Evolutionary conservation across 768 basidiomycete species (phyloP).

Genomic region (Hirschioporus abietinus): DNA sequence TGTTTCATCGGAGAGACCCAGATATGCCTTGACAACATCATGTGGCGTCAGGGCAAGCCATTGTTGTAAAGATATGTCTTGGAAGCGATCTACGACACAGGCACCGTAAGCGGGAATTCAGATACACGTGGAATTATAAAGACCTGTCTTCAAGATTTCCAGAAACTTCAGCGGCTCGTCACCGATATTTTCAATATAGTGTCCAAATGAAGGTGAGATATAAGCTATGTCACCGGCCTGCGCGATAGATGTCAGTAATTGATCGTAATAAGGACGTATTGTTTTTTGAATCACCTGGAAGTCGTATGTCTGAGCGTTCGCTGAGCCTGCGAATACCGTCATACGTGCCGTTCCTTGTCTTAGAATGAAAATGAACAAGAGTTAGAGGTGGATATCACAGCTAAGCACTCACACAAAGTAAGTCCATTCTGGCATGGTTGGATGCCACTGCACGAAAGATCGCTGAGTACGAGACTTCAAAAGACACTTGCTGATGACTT

Average conservation of each 20-base stretch:
- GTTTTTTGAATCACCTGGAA: constrained; percentile 29
- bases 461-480: constrained; percentile 10
- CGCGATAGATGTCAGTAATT: neutral
- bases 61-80: constrained; percentile 48
- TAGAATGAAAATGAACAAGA: constrained; percentile 6
- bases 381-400: no score
- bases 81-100: constrained; percentile 33
- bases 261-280: constrained; percentile 17
- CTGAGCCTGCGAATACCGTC: constrained; percentile 34
- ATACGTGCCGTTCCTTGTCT: constrained; percentile 38
- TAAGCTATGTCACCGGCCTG: constrained; percentile 8
- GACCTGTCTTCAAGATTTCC: constrained; percentile 55
- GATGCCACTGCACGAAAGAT: constrained; percentile 40
- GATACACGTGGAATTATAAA: constrained; percentile 18
- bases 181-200: constrained; percentile 65
- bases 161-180: constrained; percentile 52
- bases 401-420: constrained; percentile 31
- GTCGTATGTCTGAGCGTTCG: constrained; percentile 38
- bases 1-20: constrained; percentile 16
- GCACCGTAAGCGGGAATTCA: constrained; percentile 22
- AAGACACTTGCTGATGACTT: constrained; percentile 15
- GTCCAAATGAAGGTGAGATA: constrained; percentile 27
- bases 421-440: constrained; percentile 45
- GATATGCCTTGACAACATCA: constrained; percentile 21
- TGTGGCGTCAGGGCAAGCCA: constrained; percentile 24